Conservation (phyloP, 192 early-diverging fungal genomes). For the Rhizophlyctis rosea region DNA sequence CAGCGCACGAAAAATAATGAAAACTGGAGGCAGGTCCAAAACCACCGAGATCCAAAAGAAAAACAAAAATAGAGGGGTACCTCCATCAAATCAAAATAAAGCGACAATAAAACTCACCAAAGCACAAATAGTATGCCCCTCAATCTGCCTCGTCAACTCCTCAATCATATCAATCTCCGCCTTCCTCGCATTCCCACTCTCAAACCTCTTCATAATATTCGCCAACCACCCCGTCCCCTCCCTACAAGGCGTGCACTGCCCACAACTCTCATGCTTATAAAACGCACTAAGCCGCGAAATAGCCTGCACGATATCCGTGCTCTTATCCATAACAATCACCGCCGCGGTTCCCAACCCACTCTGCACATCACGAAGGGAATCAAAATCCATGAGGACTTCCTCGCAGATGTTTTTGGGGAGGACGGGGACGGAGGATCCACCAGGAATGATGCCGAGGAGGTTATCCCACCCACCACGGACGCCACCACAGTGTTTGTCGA, state of each 20-base stretch:
- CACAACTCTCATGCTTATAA: conserved; percentile 97
- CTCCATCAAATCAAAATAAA: conserved; percentile 12
- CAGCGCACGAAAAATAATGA: too few relatives aligned
- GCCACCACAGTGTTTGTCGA: conserved; percentile 95
- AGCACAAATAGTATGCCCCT: conserved; percentile 99
- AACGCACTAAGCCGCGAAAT: conserved; percentile 91
- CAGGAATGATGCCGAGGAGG: conserved; percentile 93
- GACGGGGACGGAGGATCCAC: conserved; percentile 93
- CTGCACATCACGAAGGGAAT: conserved; percentile 89
- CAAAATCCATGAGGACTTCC: conserved; percentile 98
- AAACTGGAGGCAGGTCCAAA: too few relatives aligned
- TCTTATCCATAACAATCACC: conserved; percentile 99
- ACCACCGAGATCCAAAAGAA: too few relatives aligned
- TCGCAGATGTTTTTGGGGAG: conserved; percentile 81
- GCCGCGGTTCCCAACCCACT: conserved; percentile 95
- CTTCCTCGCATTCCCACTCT: conserved; percentile 72
- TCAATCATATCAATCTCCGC: conserved; percentile 96
- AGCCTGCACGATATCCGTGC: conserved; percentile 88
- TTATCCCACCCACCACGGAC: conserved; percentile 99
- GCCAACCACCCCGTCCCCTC: conserved; percentile 95
- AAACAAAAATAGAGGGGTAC: too few relatives aligned
- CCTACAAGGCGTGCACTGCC: conserved; percentile 98
- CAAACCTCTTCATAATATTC: conserved; percentile 95
- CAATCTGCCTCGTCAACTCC: conserved; percentile 94
- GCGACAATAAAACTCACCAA: conserved; percentile 49